phyloP scores from a whole-genome alignment of 352 stramenopile species.

The Pythium dissotocum region DNA sequence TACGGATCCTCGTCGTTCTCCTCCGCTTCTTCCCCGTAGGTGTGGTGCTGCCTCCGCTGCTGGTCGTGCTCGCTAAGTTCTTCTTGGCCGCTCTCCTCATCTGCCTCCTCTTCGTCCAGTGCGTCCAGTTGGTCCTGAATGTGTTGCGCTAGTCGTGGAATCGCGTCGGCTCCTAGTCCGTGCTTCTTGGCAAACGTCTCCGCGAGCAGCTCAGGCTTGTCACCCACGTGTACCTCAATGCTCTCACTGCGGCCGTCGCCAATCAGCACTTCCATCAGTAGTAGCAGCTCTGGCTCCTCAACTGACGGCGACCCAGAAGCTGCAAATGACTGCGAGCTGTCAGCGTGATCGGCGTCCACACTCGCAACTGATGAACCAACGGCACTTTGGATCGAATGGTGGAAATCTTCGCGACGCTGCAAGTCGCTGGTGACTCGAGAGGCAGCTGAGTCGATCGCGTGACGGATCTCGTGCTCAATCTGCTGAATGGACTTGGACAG shows the following conservation, averaged over 20 bases:
- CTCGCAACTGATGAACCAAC: background rate
- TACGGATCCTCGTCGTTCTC: background rate
- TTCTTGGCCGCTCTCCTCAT: constrained; percentile 16
- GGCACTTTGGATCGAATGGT: background rate
- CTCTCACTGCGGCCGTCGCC: constrained; percentile 64
- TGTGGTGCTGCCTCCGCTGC: background rate
- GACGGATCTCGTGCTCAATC: constrained; percentile 62
- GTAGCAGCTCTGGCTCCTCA: constrained; percentile 44
- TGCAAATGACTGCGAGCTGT: background rate
- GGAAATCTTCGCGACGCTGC: constrained; percentile 41
- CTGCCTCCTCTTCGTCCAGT: constrained; percentile 31
- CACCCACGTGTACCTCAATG: constrained; percentile 63
- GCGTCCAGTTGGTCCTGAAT: constrained; percentile 62
- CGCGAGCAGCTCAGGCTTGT: constrained; percentile 49
- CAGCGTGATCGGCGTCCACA: background rate
- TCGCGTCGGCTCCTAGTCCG: constrained; percentile 44
- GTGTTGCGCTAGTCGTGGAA: constrained; percentile 51
- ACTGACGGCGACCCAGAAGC: background rate
- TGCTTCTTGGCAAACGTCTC: constrained; percentile 52
- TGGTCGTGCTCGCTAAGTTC: background rate
- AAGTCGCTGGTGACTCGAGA: constrained; percentile 40
- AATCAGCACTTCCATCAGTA: constrained; percentile 82
- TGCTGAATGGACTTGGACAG: constrained; percentile 40
- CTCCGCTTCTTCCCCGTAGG: background rate
- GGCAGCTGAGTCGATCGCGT: constrained; percentile 52